Base-by-base conservation (phyloP, 768 basidiomycete species). In the Termitomyces sp. region DNA sequence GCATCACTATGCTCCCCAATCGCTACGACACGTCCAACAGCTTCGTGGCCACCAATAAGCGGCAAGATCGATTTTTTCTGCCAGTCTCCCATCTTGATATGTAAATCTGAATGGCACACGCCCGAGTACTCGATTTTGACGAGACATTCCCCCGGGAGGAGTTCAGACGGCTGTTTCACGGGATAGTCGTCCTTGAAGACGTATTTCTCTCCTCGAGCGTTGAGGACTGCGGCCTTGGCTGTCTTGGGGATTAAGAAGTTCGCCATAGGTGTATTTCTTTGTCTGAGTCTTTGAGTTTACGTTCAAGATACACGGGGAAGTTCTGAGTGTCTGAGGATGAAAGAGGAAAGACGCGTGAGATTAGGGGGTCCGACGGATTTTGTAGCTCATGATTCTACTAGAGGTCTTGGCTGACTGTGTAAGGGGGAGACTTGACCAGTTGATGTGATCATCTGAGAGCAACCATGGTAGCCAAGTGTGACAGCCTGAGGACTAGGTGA, bases 1-100 rank as follows among this genome's bases (percentile, higher is more conserved):
- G 49, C 71, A 58, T 61, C 58, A 1, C 84, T 84, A 65, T 85
- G 73, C 8, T 76, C 79, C 7, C 83, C 92, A 64, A 94, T 87
- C 29, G 90, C 92, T 20, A 92, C 87, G 46, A 94, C 72, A 43
- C 75, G 73, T 5, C 92, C 91, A 24, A 90, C 84, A 39, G 90
- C 92, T 70, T 92, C 87, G 69, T 92, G 91, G 0, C 92, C 89
- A 13, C 86, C 88, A 52, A 91, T 75, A 37, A 88, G 76, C 1
- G 87, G 87, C 4, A 79, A 66, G 27, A 70, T 76, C 1, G 79
- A 68, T 13, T 76, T 70, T 3, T 79, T 56, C 0, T 82, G 79
- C 91, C 90, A 93, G 7, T 60, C 61, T 24, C 78, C 80, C 31
- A 79, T 75, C 65, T 76, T 79, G 52, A 85, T 77, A 65, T 92